phyloP scores from a whole-genome alignment of 1,284 basidiomycete species.

The Malassezia caprae region DNA sequence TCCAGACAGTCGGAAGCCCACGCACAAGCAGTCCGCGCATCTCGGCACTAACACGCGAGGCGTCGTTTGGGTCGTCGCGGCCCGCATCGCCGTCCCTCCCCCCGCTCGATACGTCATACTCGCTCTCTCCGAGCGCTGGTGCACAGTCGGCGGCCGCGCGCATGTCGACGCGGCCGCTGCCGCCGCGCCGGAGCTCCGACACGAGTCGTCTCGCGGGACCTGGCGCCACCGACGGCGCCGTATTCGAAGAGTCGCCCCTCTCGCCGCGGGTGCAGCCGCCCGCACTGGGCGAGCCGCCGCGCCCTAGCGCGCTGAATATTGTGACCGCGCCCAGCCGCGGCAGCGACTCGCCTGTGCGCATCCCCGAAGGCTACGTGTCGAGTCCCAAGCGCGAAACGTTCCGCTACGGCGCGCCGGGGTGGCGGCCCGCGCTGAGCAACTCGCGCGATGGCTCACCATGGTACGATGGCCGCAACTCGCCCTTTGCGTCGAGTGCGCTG shows the following conservation, averaged over 20 bases:
- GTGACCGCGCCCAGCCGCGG: background rate
- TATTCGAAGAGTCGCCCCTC: constrained; percentile 6
- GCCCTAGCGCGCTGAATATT: background rate
- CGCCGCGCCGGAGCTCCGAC: constrained; percentile 10
- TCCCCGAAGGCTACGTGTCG: constrained; percentile 25
- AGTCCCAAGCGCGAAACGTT: constrained; percentile 32
- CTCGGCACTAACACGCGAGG: constrained; percentile 39
- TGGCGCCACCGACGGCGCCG: background rate
- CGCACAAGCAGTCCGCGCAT: constrained; percentile 28
- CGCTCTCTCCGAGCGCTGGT: constrained; percentile 19
- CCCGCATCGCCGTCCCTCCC: constrained; percentile 24
- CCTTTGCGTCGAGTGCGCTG: constrained; percentile 28
- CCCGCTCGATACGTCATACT: constrained; percentile 17
- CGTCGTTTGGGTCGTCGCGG: constrained; percentile 26
- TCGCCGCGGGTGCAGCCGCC: background rate
- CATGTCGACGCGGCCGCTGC: constrained; percentile 13
- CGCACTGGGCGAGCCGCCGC: background rate
- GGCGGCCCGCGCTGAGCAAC: constrained; percentile 3
- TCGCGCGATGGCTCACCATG: constrained; percentile 33
- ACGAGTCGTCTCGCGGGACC: background rate
- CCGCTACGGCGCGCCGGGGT: constrained; percentile 9
- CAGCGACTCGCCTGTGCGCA: constrained; percentile 16
- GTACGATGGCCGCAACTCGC: constrained; percentile 37
- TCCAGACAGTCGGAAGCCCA: constrained; percentile 26
- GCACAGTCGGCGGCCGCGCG: constrained; percentile 13